Base-by-base conservation (phyloP, 345 rosid genomes). In the Isatis tinctoria region DNA sequence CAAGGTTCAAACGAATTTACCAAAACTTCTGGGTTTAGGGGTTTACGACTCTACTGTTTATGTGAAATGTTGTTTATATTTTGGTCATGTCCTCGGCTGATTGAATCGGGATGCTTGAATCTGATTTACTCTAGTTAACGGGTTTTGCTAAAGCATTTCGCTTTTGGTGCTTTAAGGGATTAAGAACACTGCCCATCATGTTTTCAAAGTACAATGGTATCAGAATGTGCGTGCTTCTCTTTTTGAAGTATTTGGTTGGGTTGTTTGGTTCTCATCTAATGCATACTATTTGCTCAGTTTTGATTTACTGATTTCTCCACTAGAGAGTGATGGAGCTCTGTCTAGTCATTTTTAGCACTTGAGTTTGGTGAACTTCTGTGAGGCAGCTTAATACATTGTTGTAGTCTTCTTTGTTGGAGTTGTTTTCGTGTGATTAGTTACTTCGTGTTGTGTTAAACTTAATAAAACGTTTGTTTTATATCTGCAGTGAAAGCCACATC, bases 401-500 rank as follows among this genome's bases (percentile, higher is more conserved):
- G 3, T 28, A 1, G 4, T 28, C 30, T 53, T 53, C 56, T 53
- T 27, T 53, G 10, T 28, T 27, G 24, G 24, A 22, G 24, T 5
- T 39, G 2, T 39, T 12, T 11, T 43, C 30, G 30, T 27, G 30
- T 27, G 3, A 27, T 3, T 27, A 2, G 30, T 27, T 27, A 27
- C 30, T 27, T 27, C 7, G 36, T 33, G 9, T 58, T 48, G 43
- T 36, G 44, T 62, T 67, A 10, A 40, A 49, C 11, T 67, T 60
- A n/a, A 47, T 18, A 22, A 49, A 59, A 48, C 18, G 40, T 51
- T 75, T 52, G 24, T 54, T 35, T 57, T 61, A 2, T 26, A 37
- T 33, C 22, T 67, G 68, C 69, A 75, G 79, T 47, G 36, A 18
- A 45, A 33, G 8, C 22, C 22, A 20, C 8, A 28, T 54, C 58